phyloP scores from a whole-genome alignment of 2,329 filamentous ascomycete species.

The Pestalotiopsis fici region DNA sequence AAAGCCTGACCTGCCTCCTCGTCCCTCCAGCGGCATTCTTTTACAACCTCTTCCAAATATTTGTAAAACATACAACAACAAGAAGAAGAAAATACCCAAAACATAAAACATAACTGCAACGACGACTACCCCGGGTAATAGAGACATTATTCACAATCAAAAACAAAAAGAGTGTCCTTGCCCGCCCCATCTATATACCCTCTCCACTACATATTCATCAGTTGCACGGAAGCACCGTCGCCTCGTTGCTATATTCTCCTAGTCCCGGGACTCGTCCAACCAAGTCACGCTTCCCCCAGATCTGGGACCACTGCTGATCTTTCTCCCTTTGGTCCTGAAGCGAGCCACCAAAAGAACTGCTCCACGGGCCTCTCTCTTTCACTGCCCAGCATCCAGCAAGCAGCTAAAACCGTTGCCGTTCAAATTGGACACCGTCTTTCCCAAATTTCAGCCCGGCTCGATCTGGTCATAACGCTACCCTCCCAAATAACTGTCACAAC shows the following conservation, averaged over 20 bases:
- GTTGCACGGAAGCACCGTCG: neutral
- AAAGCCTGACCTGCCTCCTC: conserved; percentile 22
- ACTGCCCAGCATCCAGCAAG: conserved; percentile 13
- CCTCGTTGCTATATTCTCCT: conserved; percentile 10
- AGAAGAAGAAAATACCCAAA: neutral
- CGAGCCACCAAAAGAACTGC: conserved; percentile 29
- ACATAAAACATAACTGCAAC: neutral
- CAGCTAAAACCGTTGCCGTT: conserved; percentile 33
- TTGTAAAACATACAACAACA: neutral
- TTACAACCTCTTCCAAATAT: conserved; percentile 13
- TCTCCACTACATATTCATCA: neutral
- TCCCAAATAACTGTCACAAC: conserved; percentile 34
- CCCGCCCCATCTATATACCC: neutral
- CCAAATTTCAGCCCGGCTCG: neutral
- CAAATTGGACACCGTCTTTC: conserved; percentile 32
- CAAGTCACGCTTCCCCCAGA: conserved; percentile 23
- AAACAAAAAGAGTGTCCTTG: too few relatives aligned
- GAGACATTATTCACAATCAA: neutral
- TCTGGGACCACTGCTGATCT: conserved; percentile 35
- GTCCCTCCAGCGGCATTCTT: conserved; percentile 12
- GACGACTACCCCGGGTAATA: neutral
- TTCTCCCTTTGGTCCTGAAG: conserved; percentile 36
- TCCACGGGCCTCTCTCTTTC: conserved; percentile 31
- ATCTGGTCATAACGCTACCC: conserved; percentile 15
- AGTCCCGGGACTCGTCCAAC: conserved; percentile 14